Base-by-base conservation (phyloP, 1,139 yeast genomes). In the Candida gigantensis region DNA sequence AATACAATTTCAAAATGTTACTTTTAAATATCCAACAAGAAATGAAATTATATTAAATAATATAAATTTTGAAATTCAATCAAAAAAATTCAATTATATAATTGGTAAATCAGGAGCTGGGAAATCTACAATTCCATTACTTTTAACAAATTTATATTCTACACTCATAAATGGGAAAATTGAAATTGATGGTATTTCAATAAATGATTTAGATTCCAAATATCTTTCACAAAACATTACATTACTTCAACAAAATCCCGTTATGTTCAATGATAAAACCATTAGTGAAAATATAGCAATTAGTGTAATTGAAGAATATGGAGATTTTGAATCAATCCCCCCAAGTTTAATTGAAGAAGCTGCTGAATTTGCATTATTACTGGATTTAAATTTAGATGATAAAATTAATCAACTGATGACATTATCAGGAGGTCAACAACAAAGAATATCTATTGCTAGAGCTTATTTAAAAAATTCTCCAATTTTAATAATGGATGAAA, bases 61-160 rank as follows among this genome's bases (percentile, higher is more conserved):
- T 32, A 62, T 84, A 1, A 52, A 60, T 13, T 44, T 85, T 28
- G 47, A 51, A 1, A 62, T 90, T 21, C 58, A 65, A 5, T 57
- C 75, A 0, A 72, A 76, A 1, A 50, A 64, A 26, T 54, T 77
- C 13, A 79, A 81, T 3, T 90, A 77, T 50, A 58, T 92, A 2
- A 74, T 92, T 33, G 98, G 98, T 0, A 71, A 73, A 43, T 88
- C 97, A 0, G 98, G 98, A 0, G 81, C 92, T 0, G 98, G 98
- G 0, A 92, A 92, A 55, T 88, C 97, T 0, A 85, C 97, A 0
- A 45, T 92, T 8, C 77, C 84, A 0, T 75, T 74, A 31, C 57
- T 92, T 3, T 51, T 92, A 2, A 55, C 84, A 41, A 75, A 75
- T 20, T 69, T 86, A 27, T 88, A 89, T 47, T 44, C 56, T 0